phyloP scores from a whole-genome alignment of 768 basidiomycete species.

The Suillus americanus region DNA sequence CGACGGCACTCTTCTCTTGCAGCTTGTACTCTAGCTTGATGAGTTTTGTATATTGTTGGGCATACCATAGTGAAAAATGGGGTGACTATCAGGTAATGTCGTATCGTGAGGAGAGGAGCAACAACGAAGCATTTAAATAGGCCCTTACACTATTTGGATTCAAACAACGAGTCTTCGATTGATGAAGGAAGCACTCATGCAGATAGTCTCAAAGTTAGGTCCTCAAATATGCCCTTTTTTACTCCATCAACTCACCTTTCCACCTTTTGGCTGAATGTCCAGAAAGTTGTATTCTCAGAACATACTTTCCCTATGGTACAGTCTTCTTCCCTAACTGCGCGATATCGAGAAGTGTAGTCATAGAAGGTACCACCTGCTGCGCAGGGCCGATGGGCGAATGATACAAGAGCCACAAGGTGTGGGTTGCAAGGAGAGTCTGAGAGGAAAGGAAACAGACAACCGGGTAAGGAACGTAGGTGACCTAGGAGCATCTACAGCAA shows the following conservation, averaged over 20 bases:
- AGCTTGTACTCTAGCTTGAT: too few relatives aligned
- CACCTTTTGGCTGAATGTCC: conserved; percentile 26
- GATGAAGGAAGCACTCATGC: too few relatives aligned
- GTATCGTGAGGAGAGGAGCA: too few relatives aligned
- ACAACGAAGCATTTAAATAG: too few relatives aligned
- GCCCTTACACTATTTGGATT: too few relatives aligned
- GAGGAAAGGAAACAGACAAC: conserved; percentile 78
- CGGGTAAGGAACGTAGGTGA: conserved; percentile 61
- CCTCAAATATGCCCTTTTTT: conserved; percentile 44
- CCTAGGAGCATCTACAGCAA: conserved; percentile 60
- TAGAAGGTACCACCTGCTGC: conserved; percentile 73
- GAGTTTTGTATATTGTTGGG: too few relatives aligned
- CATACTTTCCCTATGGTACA: conserved; percentile 66
- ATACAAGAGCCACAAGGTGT: conserved; percentile 55
- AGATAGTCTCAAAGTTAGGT: conserved; percentile 55
- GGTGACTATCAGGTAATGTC: too few relatives aligned
- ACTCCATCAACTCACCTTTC: conserved; percentile 17
- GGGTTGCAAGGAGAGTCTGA: conserved; percentile 44
- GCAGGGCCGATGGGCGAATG: conserved; percentile 63
- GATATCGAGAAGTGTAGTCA: conserved; percentile 92
- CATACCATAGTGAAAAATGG: too few relatives aligned
- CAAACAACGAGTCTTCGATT: too few relatives aligned
- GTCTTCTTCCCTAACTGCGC: conserved; percentile 84
- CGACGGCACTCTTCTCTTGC: too few relatives aligned
- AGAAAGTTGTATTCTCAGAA: conserved; percentile 48